Evolutionary conservation across 2,329 filamentous ascomycete genomes (phyloP).

Genomic region (Alternaria solani): DNA sequence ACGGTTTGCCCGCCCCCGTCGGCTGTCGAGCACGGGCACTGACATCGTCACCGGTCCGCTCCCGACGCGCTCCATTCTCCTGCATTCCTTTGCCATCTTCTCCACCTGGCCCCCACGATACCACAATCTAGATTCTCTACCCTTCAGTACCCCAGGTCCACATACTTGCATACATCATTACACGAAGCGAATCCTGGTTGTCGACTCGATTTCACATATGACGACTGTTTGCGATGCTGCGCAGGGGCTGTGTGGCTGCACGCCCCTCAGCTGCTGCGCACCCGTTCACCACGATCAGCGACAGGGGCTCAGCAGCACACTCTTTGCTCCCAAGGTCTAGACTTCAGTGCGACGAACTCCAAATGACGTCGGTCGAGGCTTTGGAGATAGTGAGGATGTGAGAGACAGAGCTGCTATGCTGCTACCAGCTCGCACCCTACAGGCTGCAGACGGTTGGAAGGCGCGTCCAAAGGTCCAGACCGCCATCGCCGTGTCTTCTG

Average conservation of each 20-base stretch:
- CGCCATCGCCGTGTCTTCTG: neutral
- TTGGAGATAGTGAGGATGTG: neutral
- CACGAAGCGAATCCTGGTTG: neutral
- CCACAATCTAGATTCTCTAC: constrained; percentile 13
- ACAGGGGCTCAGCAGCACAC: constrained; percentile 3
- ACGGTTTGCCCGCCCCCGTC: neutral
- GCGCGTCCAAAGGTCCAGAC: constrained; percentile 14
- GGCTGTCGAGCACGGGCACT: neutral
- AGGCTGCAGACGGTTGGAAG: neutral
- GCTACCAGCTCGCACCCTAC: neutral
- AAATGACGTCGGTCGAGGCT: constrained; percentile 4
- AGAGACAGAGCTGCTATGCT: neutral
- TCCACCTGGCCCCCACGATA: neutral
- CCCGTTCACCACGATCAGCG: constrained; percentile 5
- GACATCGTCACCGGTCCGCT: constrained; percentile 3
- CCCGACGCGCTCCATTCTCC: neutral
- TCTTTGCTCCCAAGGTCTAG: neutral
- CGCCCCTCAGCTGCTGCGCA: constrained; percentile 17
- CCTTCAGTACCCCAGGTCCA: neutral
- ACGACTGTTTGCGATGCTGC: constrained; percentile 14
- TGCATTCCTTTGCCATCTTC: neutral
- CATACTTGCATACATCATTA: neutral
- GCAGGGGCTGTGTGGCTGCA: constrained; percentile 12
- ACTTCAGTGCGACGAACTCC: neutral
- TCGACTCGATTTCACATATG: constrained; percentile 17